These are phyloP conservation scores for Botrytis sinoallii DNA, from an alignment of 2,329 filamentous ascomycete species.

Conservation along the genomic window DNA sequence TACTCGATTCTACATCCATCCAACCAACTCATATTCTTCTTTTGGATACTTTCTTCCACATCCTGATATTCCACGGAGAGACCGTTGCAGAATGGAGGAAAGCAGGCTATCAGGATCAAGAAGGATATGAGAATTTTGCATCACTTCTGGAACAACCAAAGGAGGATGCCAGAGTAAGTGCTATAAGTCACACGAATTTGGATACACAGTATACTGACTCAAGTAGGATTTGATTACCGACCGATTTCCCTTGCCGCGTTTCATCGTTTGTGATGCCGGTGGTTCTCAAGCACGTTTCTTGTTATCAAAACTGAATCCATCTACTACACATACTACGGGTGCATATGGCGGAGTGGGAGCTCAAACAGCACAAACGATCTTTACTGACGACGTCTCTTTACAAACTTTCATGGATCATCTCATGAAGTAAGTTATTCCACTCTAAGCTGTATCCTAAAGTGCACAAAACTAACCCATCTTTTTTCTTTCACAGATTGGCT, in stretches of 20 bases:
- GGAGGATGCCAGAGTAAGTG: slow-evolving; percentile 84
- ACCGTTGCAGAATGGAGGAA: slow-evolving; percentile 98
- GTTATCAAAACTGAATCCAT: slow-evolving; percentile 94
- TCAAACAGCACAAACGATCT: slow-evolving; percentile 93
- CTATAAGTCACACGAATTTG: not conserved
- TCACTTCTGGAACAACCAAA: slow-evolving; percentile 86
- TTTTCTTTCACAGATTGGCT: slow-evolving; percentile 46
- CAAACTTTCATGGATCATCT: slow-evolving; percentile 99
- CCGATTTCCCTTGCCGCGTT: slow-evolving; percentile 94
- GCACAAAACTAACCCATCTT: slow-evolving; percentile 20
- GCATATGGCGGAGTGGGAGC: slow-evolving; percentile 83
- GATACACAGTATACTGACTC: slow-evolving; percentile 26
- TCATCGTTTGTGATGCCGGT: slow-evolving; percentile 98
- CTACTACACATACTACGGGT: slow-evolving; percentile 91
- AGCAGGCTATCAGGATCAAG: slow-evolving; percentile 95
- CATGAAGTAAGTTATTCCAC: slow-evolving; percentile 75
- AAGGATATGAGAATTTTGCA: slow-evolving; percentile 96
- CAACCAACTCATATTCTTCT: slow-evolving; percentile 91
- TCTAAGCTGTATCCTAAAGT: slow-evolving; percentile 22
- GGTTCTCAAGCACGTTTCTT: slow-evolving; percentile 97
- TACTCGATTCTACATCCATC: slow-evolving; percentile 94
- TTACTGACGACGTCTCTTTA: slow-evolving; percentile 95
- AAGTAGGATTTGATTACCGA: slow-evolving; percentile 88
- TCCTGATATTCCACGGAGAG: slow-evolving; percentile 98
- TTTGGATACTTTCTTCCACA: slow-evolving; percentile 98